Percentiles rank a stretch among this genome's conserved stretches.
Conservation (phyloP, 176 grass and related monocot species). For the Hordeum vulgare region MorexV3_pseudomolecules_assembly NC_058522.1:520547677-520548176, state of each 20-base stretch:
- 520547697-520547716: no score
- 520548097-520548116: not conserved
- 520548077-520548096: not conserved
- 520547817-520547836: not conserved
- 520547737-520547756: not conserved
- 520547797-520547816: conserved; percentile 1
- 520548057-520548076: not conserved
- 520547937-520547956: not conserved
- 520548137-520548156: not conserved
- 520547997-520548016: not conserved
- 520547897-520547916: not conserved
- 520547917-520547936: not conserved
- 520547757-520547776: no score
- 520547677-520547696: conserved; percentile 14
- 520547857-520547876: not conserved
- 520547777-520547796: conserved; percentile 17
- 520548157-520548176: not conserved
- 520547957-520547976: not conserved
- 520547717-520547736: conserved; percentile 1
- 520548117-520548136: not conserved
- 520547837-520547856: not conserved
- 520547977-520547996: not conserved
- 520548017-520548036: not conserved
- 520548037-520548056: not conserved
- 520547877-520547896: not conserved